phyloP scores from a whole-genome alignment of 805 yeast genomes.

The Brettanomyces naardenensis region DNA sequence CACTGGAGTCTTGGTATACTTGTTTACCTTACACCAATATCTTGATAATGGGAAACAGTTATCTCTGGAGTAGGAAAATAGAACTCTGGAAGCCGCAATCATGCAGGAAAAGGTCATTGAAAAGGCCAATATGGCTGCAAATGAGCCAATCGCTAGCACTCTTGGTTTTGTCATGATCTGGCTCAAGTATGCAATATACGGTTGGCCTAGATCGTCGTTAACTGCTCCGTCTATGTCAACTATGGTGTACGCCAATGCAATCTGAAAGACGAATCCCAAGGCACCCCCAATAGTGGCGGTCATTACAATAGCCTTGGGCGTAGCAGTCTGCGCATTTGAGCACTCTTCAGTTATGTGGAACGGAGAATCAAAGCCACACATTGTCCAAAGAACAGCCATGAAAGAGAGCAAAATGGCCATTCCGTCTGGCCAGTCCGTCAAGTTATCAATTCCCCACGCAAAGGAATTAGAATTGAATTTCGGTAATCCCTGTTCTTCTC shows the following conservation, averaged over 20 bases:
- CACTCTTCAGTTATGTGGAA: slow-evolving; percentile 73
- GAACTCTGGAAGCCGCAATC: slow-evolving; percentile 60
- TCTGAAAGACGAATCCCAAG: slow-evolving; percentile 48
- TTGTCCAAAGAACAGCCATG: slow-evolving; percentile 60
- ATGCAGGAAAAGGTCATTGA: slow-evolving; percentile 53
- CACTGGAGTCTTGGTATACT: slow-evolving; percentile 51
- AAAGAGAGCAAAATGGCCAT: slow-evolving; percentile 49
- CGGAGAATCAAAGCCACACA: slow-evolving; percentile 72
- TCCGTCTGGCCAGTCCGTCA: slow-evolving; percentile 59
- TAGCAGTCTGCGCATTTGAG: slow-evolving; percentile 52
- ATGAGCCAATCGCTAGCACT: slow-evolving; percentile 34
- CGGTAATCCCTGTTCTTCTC: slow-evolving; percentile 29
- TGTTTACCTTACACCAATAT: slow-evolving; percentile 41
- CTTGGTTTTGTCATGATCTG: slow-evolving; percentile 38
- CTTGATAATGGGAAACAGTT: slow-evolving; percentile 54
- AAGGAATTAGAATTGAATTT: slow-evolving; percentile 40
- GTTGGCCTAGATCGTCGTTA: slow-evolving; percentile 47
- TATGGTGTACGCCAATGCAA: slow-evolving; percentile 54
- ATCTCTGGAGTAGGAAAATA: slow-evolving; percentile 63
- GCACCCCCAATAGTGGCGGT: slow-evolving; percentile 49
- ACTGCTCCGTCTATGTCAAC: slow-evolving; percentile 41
- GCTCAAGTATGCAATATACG: slow-evolving; percentile 45
- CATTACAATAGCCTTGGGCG: slow-evolving; percentile 60
- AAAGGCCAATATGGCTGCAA: slow-evolving; percentile 36
- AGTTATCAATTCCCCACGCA: slow-evolving; percentile 51